Evolutionary conservation across 2,329 filamentous ascomycete species (phyloP).

Genomic region (Chaetomiaceae sp.): DNA sequence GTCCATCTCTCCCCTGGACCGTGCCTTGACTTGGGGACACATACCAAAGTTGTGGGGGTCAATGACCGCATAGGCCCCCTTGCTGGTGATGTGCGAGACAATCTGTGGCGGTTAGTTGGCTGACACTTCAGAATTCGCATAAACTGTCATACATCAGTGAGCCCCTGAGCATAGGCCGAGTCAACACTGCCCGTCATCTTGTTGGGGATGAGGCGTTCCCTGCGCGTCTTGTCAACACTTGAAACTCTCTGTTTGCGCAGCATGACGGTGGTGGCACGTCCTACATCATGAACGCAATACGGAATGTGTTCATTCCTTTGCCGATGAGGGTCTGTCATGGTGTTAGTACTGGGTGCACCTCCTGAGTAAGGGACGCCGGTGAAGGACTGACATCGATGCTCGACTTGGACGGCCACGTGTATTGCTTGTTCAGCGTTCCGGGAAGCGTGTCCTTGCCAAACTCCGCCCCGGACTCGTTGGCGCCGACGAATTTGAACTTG

Average conservation of each 20-base stretch:
- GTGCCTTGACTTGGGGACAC: too few species aligned
- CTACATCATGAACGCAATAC: slow-evolving; percentile 53
- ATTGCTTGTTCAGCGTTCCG: slow-evolving; percentile 56
- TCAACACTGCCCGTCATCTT: slow-evolving; percentile 38
- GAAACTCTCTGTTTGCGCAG: background rate
- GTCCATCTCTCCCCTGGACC: too few species aligned
- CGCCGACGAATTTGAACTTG: slow-evolving; percentile 41
- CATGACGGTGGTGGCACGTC: slow-evolving; percentile 1
- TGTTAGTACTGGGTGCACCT: slow-evolving; percentile 34
- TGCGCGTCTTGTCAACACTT: slow-evolving; percentile 33
- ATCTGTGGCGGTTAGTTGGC: slow-evolving; percentile 30
- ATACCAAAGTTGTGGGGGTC: slow-evolving; percentile 58
- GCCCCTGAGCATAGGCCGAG: slow-evolving; percentile 32
- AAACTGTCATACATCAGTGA: slow-evolving; percentile 30
- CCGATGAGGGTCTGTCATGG: slow-evolving; percentile 43
- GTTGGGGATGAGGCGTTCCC: slow-evolving; percentile 50
- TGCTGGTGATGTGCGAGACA: slow-evolving; percentile 31
- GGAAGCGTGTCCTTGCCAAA: slow-evolving; percentile 56
- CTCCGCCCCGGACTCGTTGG: slow-evolving; percentile 53
- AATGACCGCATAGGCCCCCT: slow-evolving; percentile 30
- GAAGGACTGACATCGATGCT: slow-evolving; percentile 37
- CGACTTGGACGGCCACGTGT: slow-evolving; percentile 54
- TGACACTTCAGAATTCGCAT: slow-evolving; percentile 3
- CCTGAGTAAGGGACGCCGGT: background rate
- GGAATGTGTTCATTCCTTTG: slow-evolving; percentile 55